These are phyloP conservation scores for Phanerodontia chrysosporium DNA, from an alignment of 768 basidiomycete species.

Conservation along the genomic window DNA sequence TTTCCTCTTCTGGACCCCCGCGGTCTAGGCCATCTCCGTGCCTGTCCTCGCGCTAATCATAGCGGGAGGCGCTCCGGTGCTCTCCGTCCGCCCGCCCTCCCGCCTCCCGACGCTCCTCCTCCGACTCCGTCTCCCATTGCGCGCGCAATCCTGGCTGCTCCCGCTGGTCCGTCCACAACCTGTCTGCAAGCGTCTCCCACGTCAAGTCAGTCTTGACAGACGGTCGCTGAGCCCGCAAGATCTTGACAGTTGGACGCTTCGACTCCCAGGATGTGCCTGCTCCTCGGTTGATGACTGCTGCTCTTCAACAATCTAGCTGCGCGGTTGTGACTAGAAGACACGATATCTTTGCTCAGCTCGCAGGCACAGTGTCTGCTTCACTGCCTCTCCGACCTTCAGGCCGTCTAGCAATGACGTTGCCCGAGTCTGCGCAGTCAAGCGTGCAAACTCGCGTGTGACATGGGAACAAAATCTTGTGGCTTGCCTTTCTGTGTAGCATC, in stretches of 20 bases:
- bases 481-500: not conserved
- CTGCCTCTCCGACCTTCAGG: not conserved
- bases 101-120: no score
- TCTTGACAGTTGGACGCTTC: no score
- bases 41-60: not conserved
- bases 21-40: not conserved
- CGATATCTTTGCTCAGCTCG: not conserved
- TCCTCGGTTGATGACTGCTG: no score
- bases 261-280: no score
- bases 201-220: no score
- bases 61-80: not conserved
- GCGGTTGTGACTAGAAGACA: no score
- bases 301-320: no score
- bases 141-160: no score
- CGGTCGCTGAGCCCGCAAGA: no score
- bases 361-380: not conserved
- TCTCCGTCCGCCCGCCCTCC: not conserved
- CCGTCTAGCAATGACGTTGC: not conserved
- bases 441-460: not conserved
- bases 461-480: not conserved
- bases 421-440: not conserved
- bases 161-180: no score
- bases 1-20: not conserved
- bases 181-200: no score
- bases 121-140: no score